Evolutionary conservation across 2,329 filamentous ascomycete genomes (phyloP).

Genomic region (Cercospora sp.): DNA sequence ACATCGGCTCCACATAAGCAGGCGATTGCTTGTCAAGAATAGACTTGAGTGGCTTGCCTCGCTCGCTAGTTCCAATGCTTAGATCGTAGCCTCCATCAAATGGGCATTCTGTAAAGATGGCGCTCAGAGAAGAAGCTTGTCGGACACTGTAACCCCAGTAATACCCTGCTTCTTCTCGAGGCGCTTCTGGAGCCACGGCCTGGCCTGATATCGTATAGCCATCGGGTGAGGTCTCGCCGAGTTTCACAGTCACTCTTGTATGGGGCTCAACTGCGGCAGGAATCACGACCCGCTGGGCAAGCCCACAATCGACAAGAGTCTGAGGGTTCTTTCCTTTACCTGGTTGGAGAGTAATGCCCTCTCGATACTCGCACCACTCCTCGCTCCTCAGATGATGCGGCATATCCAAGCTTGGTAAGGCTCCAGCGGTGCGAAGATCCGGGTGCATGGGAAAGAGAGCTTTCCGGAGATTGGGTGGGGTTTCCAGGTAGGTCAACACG

Average conservation of each 20-base stretch:
- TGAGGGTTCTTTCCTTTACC: slow-evolving; percentile 44
- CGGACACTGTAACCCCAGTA: slow-evolving; percentile 84
- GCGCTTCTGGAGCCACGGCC: slow-evolving; percentile 63
- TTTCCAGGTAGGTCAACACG: slow-evolving; percentile 78
- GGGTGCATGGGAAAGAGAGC: slow-evolving; percentile 75
- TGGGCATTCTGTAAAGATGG: slow-evolving; percentile 74
- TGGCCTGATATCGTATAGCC: slow-evolving; percentile 17
- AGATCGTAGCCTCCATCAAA: slow-evolving; percentile 79
- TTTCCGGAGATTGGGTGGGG: slow-evolving; percentile 77
- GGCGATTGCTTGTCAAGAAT: slow-evolving; percentile 48
- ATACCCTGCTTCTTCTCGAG: slow-evolving; percentile 74
- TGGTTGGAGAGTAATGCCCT: slow-evolving; percentile 64
- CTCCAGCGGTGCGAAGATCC: slow-evolving; percentile 71
- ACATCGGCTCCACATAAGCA: slow-evolving; percentile 42
- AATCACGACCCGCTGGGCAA: slow-evolving; percentile 54
- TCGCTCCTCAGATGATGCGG: slow-evolving; percentile 76
- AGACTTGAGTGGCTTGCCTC: slow-evolving; percentile 51
- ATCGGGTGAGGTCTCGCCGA: slow-evolving; percentile 49
- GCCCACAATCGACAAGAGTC: slow-evolving; percentile 54
- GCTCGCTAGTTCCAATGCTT: slow-evolving; percentile 80
- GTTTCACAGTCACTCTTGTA: slow-evolving; percentile 72
- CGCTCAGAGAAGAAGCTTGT: slow-evolving; percentile 64
- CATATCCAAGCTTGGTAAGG: slow-evolving; percentile 77
- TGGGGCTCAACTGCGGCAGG: slow-evolving; percentile 64
- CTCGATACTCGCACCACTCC: slow-evolving; percentile 78